Conservation (phyloP, 2,329 filamentous ascomycete species). For the Fonsecaea erecta region DNA sequence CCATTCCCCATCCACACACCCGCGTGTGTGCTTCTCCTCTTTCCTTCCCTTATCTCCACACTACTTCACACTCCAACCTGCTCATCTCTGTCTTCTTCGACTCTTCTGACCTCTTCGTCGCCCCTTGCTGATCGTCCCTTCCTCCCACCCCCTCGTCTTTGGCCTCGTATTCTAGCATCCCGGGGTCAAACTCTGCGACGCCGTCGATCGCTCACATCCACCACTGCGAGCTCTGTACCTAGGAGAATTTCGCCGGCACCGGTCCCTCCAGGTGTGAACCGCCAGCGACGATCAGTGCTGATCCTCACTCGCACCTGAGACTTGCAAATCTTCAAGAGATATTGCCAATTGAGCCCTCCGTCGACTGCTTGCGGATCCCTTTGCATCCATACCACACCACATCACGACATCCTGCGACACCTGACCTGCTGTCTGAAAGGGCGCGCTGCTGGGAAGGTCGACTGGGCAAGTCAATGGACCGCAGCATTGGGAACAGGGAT, state of each 20-base stretch:
- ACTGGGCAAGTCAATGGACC: conserved; percentile 24
- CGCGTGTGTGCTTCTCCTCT: conserved; percentile 10
- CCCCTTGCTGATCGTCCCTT: conserved; percentile 2
- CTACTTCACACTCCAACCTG: conserved; percentile 6
- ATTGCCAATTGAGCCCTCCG: background rate
- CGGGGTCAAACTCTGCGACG: background rate
- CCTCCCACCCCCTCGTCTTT: background rate
- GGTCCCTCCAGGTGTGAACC: background rate
- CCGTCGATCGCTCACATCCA: background rate
- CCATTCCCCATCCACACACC: conserved; percentile 3
- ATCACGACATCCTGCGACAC: background rate
- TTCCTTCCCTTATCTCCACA: conserved; percentile 20
- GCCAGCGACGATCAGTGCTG: background rate
- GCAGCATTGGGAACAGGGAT: conserved; percentile 20
- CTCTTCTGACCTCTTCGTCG: conserved; percentile 6
- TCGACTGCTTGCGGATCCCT: background rate
- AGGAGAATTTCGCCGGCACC: background rate
- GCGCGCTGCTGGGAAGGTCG: background rate
- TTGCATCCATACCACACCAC: background rate
- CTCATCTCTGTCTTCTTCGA: conserved; percentile 1
- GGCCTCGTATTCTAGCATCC: background rate
- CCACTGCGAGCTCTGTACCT: background rate
- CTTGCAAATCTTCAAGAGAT: background rate
- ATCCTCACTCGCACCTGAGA: background rate
- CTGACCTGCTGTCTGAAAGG: background rate